Conservation (phyloP, 805 yeast genomes). For the Candida qinlingensis region DNA sequence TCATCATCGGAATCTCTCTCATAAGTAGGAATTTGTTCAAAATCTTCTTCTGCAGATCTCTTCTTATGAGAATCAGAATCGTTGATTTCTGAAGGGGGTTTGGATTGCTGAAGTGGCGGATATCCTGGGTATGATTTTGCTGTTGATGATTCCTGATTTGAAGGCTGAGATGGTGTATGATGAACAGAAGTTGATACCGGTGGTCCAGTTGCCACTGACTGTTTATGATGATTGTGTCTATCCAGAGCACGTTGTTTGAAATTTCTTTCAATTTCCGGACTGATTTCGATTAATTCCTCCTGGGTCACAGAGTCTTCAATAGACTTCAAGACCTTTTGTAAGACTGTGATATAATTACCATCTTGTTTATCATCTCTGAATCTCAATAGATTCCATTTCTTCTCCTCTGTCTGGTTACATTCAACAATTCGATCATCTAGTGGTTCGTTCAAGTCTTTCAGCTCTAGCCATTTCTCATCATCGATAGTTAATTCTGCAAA, state of each 20-base stretch:
- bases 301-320: conserved; percentile 82
- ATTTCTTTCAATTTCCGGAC: conserved; percentile 47
- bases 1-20: conserved; percentile 5
- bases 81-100: neutral
- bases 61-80: neutral
- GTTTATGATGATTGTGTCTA: conserved; percentile 9
- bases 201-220: neutral
- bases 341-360: conserved; percentile 81
- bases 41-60: neutral
- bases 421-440: conserved; percentile 87
- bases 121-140: conserved; percentile 1
- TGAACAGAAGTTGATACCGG: neutral
- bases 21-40: neutral
- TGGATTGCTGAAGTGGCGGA: conserved; percentile 5
- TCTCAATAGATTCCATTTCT: conserved; percentile 76
- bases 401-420: conserved; percentile 58
- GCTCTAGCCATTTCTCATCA: conserved; percentile 75
- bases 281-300: conserved; percentile 62
- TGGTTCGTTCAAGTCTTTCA: conserved; percentile 71
- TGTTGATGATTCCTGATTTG: neutral
- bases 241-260: conserved; percentile 57
- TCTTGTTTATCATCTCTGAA: conserved; percentile 90
- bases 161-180: neutral
- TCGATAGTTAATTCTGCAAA: conserved; percentile 59
- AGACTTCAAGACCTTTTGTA: conserved; percentile 74